Conservation (phyloP, 129 eudicot species). For the Chrysanthemum makinoi region DNA sequence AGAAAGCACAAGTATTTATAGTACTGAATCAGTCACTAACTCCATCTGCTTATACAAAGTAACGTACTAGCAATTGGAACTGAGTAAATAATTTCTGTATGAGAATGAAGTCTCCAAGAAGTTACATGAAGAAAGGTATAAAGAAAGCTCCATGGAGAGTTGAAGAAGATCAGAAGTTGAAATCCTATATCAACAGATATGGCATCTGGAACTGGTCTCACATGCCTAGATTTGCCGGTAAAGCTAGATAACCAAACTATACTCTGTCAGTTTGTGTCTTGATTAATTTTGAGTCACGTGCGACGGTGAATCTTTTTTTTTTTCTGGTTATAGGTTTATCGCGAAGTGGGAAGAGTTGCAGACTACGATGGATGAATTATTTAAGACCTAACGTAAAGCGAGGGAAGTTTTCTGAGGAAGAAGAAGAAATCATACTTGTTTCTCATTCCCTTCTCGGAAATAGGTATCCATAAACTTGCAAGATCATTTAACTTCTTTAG, state of each 20-base stretch:
- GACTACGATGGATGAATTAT: slow-evolving; percentile 53
- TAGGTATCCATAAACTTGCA: slow-evolving; percentile 21
- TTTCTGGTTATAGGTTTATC: slow-evolving; percentile 30
- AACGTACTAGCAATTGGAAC: no score
- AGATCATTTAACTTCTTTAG: background rate
- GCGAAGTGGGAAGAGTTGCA: slow-evolving; percentile 53
- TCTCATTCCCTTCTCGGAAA: slow-evolving; percentile 31
- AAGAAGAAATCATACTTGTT: slow-evolving; percentile 37
- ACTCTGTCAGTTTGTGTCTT: background rate
- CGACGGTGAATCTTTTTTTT: no score
- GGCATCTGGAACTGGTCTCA: slow-evolving; percentile 44
- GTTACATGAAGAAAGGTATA: slow-evolving; percentile 10
- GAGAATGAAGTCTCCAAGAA: slow-evolving; percentile 9
- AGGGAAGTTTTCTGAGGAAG: slow-evolving; percentile 41
- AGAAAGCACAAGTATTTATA: no score
- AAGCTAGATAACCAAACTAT: background rate
- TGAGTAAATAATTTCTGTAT: no score
- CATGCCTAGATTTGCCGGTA: slow-evolving; percentile 39
- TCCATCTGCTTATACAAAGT: no score
- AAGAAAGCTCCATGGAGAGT: slow-evolving; percentile 44
- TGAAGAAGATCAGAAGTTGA: slow-evolving; percentile 39
- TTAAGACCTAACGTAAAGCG: slow-evolving; percentile 37
- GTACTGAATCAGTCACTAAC: no score
- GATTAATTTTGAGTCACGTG: background rate
- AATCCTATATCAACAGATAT: slow-evolving; percentile 29